Evolutionary conservation across 331 rosid genomes (phyloP).

Genomic region (Telfairia occidentalis): DNA sequence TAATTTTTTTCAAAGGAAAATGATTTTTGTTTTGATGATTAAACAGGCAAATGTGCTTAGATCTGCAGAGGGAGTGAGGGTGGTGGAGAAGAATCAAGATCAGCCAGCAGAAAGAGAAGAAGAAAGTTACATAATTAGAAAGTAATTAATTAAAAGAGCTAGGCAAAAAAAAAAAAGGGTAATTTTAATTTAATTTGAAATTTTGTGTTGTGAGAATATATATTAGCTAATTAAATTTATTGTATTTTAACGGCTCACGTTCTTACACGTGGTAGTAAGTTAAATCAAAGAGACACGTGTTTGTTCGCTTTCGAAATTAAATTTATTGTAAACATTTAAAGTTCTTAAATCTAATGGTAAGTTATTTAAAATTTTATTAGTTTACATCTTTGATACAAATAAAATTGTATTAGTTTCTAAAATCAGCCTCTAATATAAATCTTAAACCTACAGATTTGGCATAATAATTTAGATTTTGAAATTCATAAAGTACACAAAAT

Average conservation of each 20-base stretch:
- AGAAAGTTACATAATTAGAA: neutral
- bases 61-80: constrained; percentile 78
- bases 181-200: too few species aligned
- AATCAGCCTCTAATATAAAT: too few species aligned
- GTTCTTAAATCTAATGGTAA: too few species aligned
- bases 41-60: constrained; percentile 68
- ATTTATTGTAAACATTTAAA: too few species aligned
- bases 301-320: too few species aligned
- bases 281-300: too few species aligned
- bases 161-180: neutral
- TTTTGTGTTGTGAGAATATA: neutral
- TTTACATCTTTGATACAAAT: too few species aligned
- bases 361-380: too few species aligned
- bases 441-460: too few species aligned
- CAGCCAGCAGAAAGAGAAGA: neutral
- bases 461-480: too few species aligned
- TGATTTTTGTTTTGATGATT: neutral
- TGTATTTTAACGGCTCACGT: neutral
- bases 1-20: neutral
- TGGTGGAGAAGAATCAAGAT: constrained; percentile 80
- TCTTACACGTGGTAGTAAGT: neutral
- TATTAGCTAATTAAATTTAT: neutral
- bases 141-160: neutral
- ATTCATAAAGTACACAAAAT: too few species aligned
- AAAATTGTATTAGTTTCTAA: too few species aligned